Conservation (phyloP, 495 filamentous ascomycete species). For the Hypoxylon cercidicola region DNA sequence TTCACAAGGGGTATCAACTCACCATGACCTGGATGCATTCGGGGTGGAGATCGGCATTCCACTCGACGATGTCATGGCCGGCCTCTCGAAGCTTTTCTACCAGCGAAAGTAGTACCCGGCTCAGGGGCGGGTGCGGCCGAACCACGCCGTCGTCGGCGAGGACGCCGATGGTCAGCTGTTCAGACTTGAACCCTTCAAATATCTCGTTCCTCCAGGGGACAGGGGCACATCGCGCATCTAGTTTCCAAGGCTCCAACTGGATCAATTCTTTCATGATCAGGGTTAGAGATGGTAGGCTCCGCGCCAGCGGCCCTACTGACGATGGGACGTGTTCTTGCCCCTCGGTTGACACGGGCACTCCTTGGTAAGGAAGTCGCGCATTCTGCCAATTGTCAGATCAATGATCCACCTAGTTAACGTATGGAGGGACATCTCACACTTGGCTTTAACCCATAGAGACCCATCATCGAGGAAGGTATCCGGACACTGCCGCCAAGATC, state of each 20-base stretch:
- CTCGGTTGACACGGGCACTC: conserved; percentile 56
- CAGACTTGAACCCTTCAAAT: conserved; percentile 60
- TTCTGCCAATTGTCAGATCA: conserved; percentile 23
- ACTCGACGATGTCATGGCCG: conserved; percentile 76
- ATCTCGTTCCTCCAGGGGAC: conserved; percentile 73
- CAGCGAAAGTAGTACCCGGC: conserved; percentile 72
- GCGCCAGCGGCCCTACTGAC: conserved; percentile 84
- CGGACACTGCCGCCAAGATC: conserved; percentile 87
- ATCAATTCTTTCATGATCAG: conserved; percentile 79
- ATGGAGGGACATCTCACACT: conserved; percentile 63
- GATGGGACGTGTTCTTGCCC: conserved; percentile 84
- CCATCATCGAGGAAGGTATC: conserved; percentile 81
- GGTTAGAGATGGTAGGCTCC: conserved; percentile 77
- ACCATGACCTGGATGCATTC: conserved; percentile 67
- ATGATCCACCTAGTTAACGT: neutral
- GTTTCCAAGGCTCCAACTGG: conserved; percentile 82
- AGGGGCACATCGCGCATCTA: conserved; percentile 77
- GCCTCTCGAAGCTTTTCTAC: conserved; percentile 68
- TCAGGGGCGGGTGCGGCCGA: conserved; percentile 79
- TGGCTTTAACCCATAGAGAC: conserved; percentile 79
- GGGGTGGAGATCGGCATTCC: conserved; percentile 70
- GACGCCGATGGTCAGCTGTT: conserved; percentile 73
- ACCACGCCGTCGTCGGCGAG: conserved; percentile 80
- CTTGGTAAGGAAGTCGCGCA: conserved; percentile 65
- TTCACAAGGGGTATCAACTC: conserved; percentile 10